phyloP scores from a whole-genome alignment of 768 basidiomycete genomes.

The Dacryopinax primogenitus region DNA sequence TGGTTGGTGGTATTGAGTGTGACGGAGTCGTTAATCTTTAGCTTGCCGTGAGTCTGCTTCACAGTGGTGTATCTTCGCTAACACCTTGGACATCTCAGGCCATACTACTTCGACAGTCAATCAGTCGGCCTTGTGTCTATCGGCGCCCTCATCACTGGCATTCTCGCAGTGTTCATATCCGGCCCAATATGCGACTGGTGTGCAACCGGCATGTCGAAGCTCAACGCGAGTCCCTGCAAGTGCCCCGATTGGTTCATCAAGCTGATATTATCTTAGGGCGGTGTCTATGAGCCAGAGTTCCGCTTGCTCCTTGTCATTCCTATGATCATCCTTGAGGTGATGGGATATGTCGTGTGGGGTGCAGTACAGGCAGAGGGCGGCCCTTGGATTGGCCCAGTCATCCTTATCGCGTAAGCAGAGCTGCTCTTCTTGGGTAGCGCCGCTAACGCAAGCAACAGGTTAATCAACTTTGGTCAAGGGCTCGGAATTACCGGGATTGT shows the following conservation, averaged over 20 bases:
- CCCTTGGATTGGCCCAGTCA: constrained; percentile 16
- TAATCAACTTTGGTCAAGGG: constrained; percentile 19
- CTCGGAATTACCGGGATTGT: constrained; percentile 17
- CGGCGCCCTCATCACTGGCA: constrained; percentile 15
- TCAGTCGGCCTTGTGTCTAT: constrained; percentile 12
- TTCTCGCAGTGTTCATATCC: constrained; percentile 14
- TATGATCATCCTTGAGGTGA: constrained; percentile 22
- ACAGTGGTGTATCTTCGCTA: neutral
- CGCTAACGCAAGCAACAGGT: constrained; percentile 1
- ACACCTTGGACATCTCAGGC: neutral
- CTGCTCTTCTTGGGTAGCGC: neutral
- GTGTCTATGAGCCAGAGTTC: constrained; percentile 19
- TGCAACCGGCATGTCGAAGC: constrained; percentile 13
- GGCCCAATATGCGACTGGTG: constrained; percentile 18
- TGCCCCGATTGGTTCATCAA: constrained; percentile 1
- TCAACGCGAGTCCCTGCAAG: constrained; percentile 15
- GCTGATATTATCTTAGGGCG: neutral
- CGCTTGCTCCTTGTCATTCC: constrained; percentile 23
- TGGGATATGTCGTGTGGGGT: constrained; percentile 21
- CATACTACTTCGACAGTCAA: neutral
- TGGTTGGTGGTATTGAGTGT: neutral
- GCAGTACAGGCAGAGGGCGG: neutral
- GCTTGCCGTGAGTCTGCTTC: neutral
- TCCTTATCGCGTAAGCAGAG: constrained; percentile 14
- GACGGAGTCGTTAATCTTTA: neutral